phyloP scores from a whole-genome alignment of 139 green algal genomes.

The Yamagishiella unicocca region DNA sequence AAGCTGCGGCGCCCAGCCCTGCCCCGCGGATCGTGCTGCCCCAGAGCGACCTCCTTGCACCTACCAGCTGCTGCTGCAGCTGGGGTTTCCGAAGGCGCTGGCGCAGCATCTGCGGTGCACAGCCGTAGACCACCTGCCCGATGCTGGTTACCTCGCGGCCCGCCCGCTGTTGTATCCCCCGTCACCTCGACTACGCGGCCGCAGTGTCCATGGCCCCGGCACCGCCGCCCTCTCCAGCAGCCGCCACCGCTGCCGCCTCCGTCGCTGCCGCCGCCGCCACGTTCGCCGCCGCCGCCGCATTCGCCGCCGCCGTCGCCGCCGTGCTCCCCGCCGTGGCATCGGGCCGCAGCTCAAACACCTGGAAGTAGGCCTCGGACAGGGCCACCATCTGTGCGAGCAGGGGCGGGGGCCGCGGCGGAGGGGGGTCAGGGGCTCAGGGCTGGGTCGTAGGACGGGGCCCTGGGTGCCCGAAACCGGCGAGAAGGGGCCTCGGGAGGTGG shows the following conservation, averaged over 20 bases:
- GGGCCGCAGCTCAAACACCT: slow-evolving; percentile 78
- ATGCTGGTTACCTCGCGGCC: too few relatives aligned
- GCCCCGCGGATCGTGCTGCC: too few relatives aligned
- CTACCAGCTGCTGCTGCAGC: too few relatives aligned
- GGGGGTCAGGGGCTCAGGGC: background rate
- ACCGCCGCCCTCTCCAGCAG: background rate
- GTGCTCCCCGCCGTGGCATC: background rate
- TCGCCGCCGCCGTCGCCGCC: background rate
- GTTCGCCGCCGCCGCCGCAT: background rate
- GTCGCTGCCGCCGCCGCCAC: background rate
- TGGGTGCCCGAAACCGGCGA: too few relatives aligned
- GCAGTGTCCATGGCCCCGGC: background rate
- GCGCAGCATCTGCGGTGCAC: too few relatives aligned
- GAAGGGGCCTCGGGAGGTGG: too few relatives aligned
- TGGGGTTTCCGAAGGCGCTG: too few relatives aligned
- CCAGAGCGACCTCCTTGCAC: too few relatives aligned
- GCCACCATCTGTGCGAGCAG: slow-evolving; percentile 78
- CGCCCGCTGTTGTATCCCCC: too few relatives aligned
- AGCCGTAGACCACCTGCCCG: too few relatives aligned
- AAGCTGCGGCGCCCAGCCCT: too few relatives aligned
- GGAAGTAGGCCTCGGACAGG: slow-evolving; percentile 93
- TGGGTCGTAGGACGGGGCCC: too few relatives aligned
- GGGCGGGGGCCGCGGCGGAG: background rate
- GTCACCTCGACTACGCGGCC: background rate
- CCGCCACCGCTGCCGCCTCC: background rate